Evolutionary conservation across 2,329 filamentous ascomycete genomes (phyloP), one percentile per base, ranked within the genome.

Genomic region (Colletotrichum navitas): DNA sequence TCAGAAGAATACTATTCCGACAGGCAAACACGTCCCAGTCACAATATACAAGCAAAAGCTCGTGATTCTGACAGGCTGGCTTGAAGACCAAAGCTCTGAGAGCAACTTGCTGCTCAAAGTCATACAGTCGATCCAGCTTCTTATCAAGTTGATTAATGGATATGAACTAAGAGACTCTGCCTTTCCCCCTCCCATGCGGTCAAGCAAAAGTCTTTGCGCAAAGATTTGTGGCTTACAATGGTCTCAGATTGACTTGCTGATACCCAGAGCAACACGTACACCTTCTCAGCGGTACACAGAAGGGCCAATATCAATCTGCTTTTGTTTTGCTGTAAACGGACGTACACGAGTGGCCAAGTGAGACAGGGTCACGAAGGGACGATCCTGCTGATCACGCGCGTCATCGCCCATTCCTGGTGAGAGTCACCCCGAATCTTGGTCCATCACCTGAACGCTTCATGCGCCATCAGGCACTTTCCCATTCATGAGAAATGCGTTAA

Each of bases 391-490:
- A 55, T 55, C 36, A 58, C n/a, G 12, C n/a, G 21, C n/a, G 12
- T 39, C n/a, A 14, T 39, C 26, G 6, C 18, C n/a, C 8, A 41
- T 14, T 24, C 6, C 55, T 26, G 14, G 7, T 6, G 1, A 26
- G n/a, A 8, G 2, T 29, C 2, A 21, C 14, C 11, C 14, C 5
- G 34, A 41, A 41, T 18, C n/a, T 41, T 8, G 3, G 12, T 18
- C 14, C 16, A 18, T 1, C n/a, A 6, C 4, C 12, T 58, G 1
- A 39, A 39, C 1, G n/a, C 14, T 41, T 21, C 12, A 26, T 10
- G 7, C 18, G 8, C n/a, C 2, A 4, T 21, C 3, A 12, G n/a
- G 2, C 2, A 41, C 6, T 4, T 11, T 18, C 8, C 0, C 8
- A 5, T 24, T 7, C 8, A 12, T 24, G 11, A 5, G 7, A 8